A percentile compares a stretch with the other conserved stretches of the same genome.
phyloP scores from a whole-genome alignment of 2,329 filamentous ascomycete genomes.

The Blumeriella jaapii region DNA sequence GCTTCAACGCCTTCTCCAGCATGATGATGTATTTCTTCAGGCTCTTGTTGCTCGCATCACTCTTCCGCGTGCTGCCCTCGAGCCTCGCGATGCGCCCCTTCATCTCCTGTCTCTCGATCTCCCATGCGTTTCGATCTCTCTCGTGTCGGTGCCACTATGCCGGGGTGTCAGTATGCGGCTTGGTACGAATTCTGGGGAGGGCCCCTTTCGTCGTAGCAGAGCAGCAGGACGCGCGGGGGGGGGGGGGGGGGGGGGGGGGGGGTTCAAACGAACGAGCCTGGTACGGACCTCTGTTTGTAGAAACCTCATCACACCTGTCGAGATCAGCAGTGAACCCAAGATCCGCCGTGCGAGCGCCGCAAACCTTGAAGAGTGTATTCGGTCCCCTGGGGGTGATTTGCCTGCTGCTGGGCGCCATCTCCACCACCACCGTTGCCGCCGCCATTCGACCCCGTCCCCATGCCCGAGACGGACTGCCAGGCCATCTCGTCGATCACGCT shows the following conservation, averaged over 20 bases:
- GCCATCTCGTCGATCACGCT: too few species aligned
- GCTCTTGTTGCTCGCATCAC: conserved; percentile 79
- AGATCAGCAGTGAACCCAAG: not conserved
- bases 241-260: too few species aligned
- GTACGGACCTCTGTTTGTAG: too few species aligned
- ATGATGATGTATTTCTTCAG: conserved; percentile 84
- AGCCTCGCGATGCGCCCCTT: conserved; percentile 91
- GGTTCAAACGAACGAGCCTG: too few species aligned
- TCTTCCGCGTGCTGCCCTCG: conserved; percentile 78
- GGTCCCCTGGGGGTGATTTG: conserved; percentile 45
- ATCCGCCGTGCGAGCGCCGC: not conserved
- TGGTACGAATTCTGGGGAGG: too few species aligned
- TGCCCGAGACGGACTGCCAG: conserved; percentile 57
- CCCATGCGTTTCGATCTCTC: conserved; percentile 94
- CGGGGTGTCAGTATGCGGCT: too few species aligned
- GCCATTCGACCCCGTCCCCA: conserved; percentile 28
- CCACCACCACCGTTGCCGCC: conserved; percentile 21
- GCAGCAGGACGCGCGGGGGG: too few species aligned
- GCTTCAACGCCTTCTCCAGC: conserved; percentile 77
- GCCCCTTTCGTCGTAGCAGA: too few species aligned
- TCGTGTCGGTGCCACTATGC: conserved; percentile 99
- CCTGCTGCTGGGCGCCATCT: conserved; percentile 21
- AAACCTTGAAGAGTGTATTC: conserved; percentile 63
- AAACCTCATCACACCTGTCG: conserved; percentile 94
- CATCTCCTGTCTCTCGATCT: conserved; percentile 98